phyloP scores from a whole-genome alignment of 2,329 filamentous ascomycete genomes.

The Ascochyta pisi region DNA sequence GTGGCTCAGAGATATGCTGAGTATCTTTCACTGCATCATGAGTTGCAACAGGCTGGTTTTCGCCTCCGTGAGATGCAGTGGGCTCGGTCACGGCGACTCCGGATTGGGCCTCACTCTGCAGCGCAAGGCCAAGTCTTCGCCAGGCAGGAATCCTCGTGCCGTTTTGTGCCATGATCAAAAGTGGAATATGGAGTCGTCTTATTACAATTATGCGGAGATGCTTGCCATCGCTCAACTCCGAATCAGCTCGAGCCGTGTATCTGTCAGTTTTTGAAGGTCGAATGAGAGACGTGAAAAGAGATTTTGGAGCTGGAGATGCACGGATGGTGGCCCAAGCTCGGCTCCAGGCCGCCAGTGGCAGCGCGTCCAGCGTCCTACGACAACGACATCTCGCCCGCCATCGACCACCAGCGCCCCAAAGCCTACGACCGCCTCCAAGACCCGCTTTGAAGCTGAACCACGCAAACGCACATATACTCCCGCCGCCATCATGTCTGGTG shows the following conservation, averaged over 20 bases:
- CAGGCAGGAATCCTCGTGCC: constrained; percentile 58
- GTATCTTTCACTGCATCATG: constrained; percentile 12
- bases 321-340: constrained; percentile 26
- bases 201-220: constrained; percentile 27
- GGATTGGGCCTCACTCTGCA: constrained; percentile 60
- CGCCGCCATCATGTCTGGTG: constrained; percentile 52
- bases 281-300: constrained; percentile 45
- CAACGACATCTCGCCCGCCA: constrained; percentile 30
- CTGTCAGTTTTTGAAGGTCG: constrained; percentile 38
- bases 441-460: constrained; percentile 41
- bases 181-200: constrained; percentile 34
- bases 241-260: constrained; percentile 40
- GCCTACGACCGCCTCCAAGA: constrained; percentile 40
- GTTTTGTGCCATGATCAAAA: constrained; percentile 39
- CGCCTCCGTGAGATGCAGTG: constrained; percentile 19
- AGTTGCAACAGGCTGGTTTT: constrained; percentile 16
- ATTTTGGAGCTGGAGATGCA: constrained; percentile 36
- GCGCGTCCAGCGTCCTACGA: constrained; percentile 41
- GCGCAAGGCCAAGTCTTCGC: constrained; percentile 66
- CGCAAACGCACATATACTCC: constrained; percentile 32
- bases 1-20: constrained; percentile 16
- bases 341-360: constrained; percentile 42
- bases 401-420: constrained; percentile 31
- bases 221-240: constrained; percentile 44
- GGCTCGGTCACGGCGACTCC: constrained; percentile 35